Conservation (phyloP, 2,329 filamentous ascomycete genomes). For the Trichophyton verrucosum region DNA sequence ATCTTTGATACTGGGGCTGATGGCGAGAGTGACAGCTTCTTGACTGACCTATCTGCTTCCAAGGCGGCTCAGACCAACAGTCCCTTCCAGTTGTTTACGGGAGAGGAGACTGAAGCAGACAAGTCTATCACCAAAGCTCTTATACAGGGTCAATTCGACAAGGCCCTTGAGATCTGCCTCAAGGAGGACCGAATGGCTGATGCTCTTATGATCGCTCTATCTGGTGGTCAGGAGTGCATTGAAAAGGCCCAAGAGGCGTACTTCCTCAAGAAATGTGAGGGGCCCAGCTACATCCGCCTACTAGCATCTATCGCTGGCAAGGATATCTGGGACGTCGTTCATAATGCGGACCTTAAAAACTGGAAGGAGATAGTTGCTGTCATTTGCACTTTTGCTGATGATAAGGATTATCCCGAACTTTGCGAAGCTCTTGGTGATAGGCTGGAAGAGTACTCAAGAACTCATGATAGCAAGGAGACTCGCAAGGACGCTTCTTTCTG, state of each 20-base stretch:
- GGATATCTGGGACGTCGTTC: conserved; percentile 95
- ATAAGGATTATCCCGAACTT: conserved; percentile 81
- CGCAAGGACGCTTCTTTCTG: conserved; percentile 93
- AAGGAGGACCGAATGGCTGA: conserved; percentile 85
- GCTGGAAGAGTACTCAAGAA: conserved; percentile 55
- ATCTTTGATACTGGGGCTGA: conserved; percentile 68
- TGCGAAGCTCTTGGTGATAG: conserved; percentile 92
- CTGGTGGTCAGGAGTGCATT: conserved; percentile 81
- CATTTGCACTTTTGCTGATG: conserved; percentile 87
- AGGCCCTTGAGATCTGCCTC: conserved; percentile 77
- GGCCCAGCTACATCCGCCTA: conserved; percentile 83
- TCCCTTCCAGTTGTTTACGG: conserved; percentile 79
- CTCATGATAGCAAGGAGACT: conserved; percentile 42
- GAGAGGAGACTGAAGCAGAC: conserved; percentile 72
- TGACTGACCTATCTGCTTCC: conserved; percentile 70
- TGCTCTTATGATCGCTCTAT: conserved; percentile 96
- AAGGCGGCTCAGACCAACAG: conserved; percentile 90
- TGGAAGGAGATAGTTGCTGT: conserved; percentile 98
- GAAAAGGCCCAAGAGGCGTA: conserved; percentile 91
- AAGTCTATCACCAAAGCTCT: conserved; percentile 76
- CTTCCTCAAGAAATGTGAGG: conserved; percentile 65
- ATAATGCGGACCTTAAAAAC: conserved; percentile 82
- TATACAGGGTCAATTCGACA: conserved; percentile 81
- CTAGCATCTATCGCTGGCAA: conserved; percentile 87
- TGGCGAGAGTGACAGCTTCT: conserved; percentile 74